phyloP scores from a whole-genome alignment of 495 filamentous ascomycete species.

The Geoglossum glabrum region DNA sequence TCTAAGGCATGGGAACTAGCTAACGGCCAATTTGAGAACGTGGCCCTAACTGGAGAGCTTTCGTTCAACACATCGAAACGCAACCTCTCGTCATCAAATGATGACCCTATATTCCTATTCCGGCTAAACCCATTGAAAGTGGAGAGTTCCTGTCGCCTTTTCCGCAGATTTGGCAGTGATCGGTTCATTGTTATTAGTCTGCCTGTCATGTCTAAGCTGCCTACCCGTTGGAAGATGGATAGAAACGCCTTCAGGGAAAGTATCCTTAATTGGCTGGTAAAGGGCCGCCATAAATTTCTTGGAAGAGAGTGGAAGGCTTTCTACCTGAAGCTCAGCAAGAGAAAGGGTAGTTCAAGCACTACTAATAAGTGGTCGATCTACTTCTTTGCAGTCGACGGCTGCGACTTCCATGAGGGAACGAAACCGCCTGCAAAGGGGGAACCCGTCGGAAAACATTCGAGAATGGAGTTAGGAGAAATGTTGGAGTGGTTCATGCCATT shows the following conservation, averaged over 20 bases:
- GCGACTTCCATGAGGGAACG: slow-evolving; percentile 17
- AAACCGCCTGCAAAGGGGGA: slow-evolving; percentile 8
- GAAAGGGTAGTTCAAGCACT: slow-evolving; percentile 12
- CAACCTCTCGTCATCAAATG: neutral
- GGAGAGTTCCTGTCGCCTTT: slow-evolving; percentile 5
- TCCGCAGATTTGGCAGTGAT: slow-evolving; percentile 6
- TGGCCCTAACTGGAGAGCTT: slow-evolving; percentile 16
- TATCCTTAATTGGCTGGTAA: slow-evolving; percentile 23
- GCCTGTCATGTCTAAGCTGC: neutral
- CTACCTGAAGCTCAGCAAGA: slow-evolving; percentile 19
- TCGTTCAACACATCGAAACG: slow-evolving; percentile 17
- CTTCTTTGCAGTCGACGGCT: slow-evolving; percentile 32
- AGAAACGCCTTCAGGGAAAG: slow-evolving; percentile 11
- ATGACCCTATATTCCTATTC: slow-evolving; percentile 18
- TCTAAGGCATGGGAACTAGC: slow-evolving; percentile 19
- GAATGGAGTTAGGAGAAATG: slow-evolving; percentile 23
- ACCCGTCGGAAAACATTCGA: slow-evolving; percentile 11
- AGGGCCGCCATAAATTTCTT: slow-evolving; percentile 18
- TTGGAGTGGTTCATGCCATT: slow-evolving; percentile 31
- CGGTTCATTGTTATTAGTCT: slow-evolving; percentile 6
- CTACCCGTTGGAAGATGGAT: neutral
- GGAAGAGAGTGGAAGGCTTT: slow-evolving; percentile 27
- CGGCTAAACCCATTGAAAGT: slow-evolving; percentile 5
- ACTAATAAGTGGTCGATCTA: slow-evolving; percentile 22
- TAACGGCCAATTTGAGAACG: slow-evolving; percentile 16